Conservation (phyloP, 2,329 filamentous ascomycete genomes). For the Metarhizium guizhouense region DNA sequence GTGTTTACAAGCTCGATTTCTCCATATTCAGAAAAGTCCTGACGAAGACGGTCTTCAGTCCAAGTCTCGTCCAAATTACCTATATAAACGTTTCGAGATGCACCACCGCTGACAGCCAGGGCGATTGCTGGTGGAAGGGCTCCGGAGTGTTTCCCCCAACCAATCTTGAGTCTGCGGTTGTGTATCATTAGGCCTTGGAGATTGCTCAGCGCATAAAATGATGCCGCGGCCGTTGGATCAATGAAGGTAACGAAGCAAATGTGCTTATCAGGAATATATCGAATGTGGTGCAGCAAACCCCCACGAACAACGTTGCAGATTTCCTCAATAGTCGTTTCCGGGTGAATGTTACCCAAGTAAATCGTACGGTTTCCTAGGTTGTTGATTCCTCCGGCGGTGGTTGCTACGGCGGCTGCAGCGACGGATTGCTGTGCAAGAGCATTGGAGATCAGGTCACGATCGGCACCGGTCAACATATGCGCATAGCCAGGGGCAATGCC, state of each 20-base stretch:
- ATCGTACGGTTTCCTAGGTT: constrained; percentile 97
- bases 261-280: constrained; percentile 99
- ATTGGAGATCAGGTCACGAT: constrained; percentile 93
- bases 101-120: constrained; percentile 88
- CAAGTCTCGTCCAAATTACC: constrained; percentile 96
- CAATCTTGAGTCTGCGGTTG: constrained; percentile 94
- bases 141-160: constrained; percentile 98
- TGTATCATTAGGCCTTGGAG: constrained; percentile 98
- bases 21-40: constrained; percentile 95
- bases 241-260: constrained; percentile 99
- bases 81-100: constrained; percentile 97
- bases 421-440: constrained; percentile 96
- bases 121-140: constrained; percentile 93
- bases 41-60: constrained; percentile 89
- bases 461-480: constrained; percentile 90
- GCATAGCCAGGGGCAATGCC: constrained; percentile 95
- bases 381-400: constrained; percentile 91
- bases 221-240: constrained; percentile 92
- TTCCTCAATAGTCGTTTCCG: constrained; percentile 97
- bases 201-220: constrained; percentile 96
- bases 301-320: constrained; percentile 98
- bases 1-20: constrained; percentile 98
- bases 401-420: constrained; percentile 90
- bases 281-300: constrained; percentile 91
- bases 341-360: constrained; percentile 97